phyloP scores from a whole-genome alignment of 805 yeast genomes.

The Candida nanaspora region DNA sequence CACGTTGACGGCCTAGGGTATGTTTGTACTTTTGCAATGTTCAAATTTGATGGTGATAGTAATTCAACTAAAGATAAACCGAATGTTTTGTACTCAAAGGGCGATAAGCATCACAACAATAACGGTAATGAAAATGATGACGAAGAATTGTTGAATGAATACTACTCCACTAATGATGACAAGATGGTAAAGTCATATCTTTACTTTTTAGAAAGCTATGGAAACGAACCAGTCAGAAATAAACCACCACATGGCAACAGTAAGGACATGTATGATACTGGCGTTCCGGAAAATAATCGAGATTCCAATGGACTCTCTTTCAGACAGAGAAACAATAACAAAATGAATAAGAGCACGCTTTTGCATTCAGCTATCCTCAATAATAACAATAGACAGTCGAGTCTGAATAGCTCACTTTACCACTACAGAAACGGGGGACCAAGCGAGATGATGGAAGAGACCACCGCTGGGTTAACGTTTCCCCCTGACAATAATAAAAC shows the following conservation, averaged over 20 bases:
- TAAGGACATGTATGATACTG: neutral
- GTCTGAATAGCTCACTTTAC: conserved; percentile 7
- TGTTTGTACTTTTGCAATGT: conserved; percentile 91
- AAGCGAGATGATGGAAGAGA: conserved; percentile 16
- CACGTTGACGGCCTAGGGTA: conserved; percentile 94
- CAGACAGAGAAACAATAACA: neutral
- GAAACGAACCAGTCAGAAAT: conserved; percentile 30
- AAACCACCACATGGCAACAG: neutral
- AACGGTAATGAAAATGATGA: conserved; percentile 9
- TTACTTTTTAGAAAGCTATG: conserved; percentile 82
- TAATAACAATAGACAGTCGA: neutral
- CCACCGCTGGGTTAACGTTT: conserved; percentile 19
- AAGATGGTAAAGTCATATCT: conserved; percentile 90
- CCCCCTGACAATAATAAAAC: neutral
- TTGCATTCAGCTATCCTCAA: conserved; percentile 18
- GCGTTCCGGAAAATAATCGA: too few species aligned
- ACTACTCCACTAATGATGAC: conserved; percentile 54
- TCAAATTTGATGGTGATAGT: conserved; percentile 58
- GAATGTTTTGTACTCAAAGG: conserved; percentile 6
- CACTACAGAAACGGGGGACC: conserved; percentile 8
- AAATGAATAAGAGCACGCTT: conserved; percentile 9
- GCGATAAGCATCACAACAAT: conserved; percentile 12
- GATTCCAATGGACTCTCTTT: neutral
- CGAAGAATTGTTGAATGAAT: conserved; percentile 29
- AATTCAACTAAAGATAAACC: conserved; percentile 21